phyloP scores from a whole-genome alignment of 495 filamentous ascomycete genomes.

The Xylaria nigripes region DNA sequence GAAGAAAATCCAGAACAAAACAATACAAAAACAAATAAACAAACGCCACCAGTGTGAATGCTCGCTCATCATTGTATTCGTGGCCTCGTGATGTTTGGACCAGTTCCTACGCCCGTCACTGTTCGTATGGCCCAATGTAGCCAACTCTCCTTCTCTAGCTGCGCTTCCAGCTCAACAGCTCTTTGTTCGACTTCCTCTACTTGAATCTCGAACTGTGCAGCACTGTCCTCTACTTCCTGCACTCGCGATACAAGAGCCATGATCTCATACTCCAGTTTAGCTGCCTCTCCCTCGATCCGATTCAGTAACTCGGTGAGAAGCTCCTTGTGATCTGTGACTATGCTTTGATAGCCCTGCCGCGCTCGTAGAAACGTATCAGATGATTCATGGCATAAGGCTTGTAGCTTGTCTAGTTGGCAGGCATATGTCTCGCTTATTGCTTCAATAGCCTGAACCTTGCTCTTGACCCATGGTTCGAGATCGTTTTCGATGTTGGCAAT shows the following conservation, averaged over 20 bases:
- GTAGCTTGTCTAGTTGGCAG: constrained; percentile 56
- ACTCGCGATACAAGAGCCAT: constrained; percentile 71
- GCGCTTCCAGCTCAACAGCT: constrained; percentile 58
- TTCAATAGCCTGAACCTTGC: constrained; percentile 55
- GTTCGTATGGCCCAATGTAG: constrained; percentile 52
- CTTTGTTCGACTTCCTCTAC: constrained; percentile 71
- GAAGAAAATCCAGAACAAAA: background rate
- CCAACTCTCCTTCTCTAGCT: constrained; percentile 56
- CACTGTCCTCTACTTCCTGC: constrained; percentile 77
- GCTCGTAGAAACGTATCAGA: constrained; percentile 54
- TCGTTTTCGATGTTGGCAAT: constrained; percentile 42
- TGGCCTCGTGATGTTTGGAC: constrained; percentile 42
- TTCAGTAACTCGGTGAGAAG: constrained; percentile 65
- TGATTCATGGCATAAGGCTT: constrained; percentile 58
- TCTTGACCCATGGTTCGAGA: constrained; percentile 57
- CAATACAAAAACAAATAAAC: background rate
- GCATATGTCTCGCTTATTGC: constrained; percentile 52
- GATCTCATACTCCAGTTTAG: constrained; percentile 93
- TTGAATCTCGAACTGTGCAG: constrained; percentile 71
- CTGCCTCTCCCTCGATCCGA: constrained; percentile 73
- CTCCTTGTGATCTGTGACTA: constrained; percentile 57
- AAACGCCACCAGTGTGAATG: background rate
- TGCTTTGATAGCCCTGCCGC: constrained; percentile 56
- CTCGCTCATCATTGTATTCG: constrained; percentile 8
- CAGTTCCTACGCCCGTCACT: constrained; percentile 51